These are phyloP conservation scores for Talinum fruticosum DNA, from an alignment of 148 eudicot species.

Conservation along the genomic window DNA sequence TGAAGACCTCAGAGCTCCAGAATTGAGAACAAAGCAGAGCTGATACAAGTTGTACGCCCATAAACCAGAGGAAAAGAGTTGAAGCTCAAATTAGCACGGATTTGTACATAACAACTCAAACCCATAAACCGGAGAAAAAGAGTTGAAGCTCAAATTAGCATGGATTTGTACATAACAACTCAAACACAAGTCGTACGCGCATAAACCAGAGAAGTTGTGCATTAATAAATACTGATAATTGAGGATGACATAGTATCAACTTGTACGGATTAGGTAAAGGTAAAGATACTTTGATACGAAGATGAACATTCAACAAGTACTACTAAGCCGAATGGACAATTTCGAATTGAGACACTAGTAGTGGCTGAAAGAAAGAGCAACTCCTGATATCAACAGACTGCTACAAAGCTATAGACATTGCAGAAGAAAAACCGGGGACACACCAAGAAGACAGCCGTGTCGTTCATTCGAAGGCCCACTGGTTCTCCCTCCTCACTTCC, in stretches of 20 bases:
- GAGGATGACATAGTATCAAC: background rate
- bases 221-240: background rate
- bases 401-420: constrained; percentile 25
- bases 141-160: too few species aligned
- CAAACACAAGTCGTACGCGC: background rate
- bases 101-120: too few species aligned
- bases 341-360: background rate
- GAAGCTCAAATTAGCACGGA: too few species aligned
- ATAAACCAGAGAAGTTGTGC: constrained; percentile 6
- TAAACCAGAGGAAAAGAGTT: too few species aligned
- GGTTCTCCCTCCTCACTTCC: constrained; percentile 4
- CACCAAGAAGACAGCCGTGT: background rate
- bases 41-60: too few species aligned
- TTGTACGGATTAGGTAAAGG: background rate
- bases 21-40: too few species aligned
- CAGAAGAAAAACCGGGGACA: too few species aligned
- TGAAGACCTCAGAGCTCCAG: too few species aligned
- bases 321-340: constrained; percentile 10
- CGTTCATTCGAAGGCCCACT: constrained; percentile 1
- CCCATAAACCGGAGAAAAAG: too few species aligned
- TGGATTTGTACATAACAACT: too few species aligned
- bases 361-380: constrained; percentile 14
- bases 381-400: constrained; percentile 21
- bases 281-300: background rate
- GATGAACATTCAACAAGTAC: background rate